A percentile compares a stretch with the other conserved stretches of the same genome.
Conservation (phyloP, 2,329 filamentous ascomycete genomes). For the Aspergillus fumigatus region DNA sequence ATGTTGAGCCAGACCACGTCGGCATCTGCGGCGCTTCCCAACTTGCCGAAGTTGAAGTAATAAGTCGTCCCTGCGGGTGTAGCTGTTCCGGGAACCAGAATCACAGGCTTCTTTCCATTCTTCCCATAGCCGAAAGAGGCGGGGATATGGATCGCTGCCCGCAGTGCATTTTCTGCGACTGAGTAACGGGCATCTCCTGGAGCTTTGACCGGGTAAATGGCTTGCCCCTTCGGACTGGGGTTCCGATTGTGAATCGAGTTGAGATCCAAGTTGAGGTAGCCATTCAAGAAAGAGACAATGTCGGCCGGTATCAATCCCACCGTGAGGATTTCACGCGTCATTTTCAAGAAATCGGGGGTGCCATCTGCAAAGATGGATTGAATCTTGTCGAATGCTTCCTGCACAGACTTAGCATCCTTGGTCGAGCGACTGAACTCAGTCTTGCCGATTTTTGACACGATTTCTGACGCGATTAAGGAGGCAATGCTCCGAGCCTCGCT, state of each 20-base stretch:
- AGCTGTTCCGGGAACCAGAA: conserved; percentile 53
- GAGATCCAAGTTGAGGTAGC: conserved; percentile 10
- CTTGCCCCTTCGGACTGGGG: background rate
- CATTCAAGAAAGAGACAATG: conserved; percentile 12
- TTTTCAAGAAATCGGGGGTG: background rate
- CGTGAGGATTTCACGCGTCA: conserved; percentile 4
- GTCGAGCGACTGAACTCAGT: background rate
- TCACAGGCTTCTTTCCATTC: conserved; percentile 40
- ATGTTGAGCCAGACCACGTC: conserved; percentile 56
- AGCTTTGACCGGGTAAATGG: conserved; percentile 16
- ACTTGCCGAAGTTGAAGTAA: conserved; percentile 46
- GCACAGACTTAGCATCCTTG: background rate
- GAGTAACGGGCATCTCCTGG: conserved; percentile 47
- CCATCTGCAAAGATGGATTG: conserved; percentile 2
- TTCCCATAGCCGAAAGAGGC: conserved; percentile 44
- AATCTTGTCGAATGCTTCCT: conserved; percentile 1
- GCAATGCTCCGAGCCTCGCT: background rate
- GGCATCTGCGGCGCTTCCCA: conserved; percentile 42
- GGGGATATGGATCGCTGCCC: conserved; percentile 52
- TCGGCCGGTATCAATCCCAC: conserved; percentile 13
- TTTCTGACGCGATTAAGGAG: background rate
- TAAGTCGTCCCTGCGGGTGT: conserved; percentile 45
- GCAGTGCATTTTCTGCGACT: conserved; percentile 43
- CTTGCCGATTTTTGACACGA: background rate
- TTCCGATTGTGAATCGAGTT: conserved; percentile 16